Conservation (phyloP, 768 basidiomycete genomes). For the Pleurotus tuber-regium region DNA sequence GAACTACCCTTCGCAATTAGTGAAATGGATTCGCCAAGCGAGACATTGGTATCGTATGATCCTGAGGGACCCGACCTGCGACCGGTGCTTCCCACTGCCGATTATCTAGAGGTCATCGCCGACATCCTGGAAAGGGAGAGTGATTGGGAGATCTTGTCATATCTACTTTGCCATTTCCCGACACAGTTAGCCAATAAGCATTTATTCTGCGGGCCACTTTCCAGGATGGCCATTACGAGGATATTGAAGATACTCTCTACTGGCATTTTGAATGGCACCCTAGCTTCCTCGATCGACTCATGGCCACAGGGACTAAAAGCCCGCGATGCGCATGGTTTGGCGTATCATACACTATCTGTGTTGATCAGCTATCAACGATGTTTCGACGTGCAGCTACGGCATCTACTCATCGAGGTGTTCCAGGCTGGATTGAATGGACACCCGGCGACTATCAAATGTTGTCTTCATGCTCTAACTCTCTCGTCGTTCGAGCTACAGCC, state of each 20-base stretch:
- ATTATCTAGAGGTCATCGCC: constrained; percentile 64
- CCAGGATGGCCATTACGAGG: constrained; percentile 56
- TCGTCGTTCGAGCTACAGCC: constrained; percentile 83
- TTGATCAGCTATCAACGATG: constrained; percentile 83
- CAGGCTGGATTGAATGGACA: constrained; percentile 67
- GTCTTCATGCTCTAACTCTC: constrained; percentile 85
- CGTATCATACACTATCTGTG: constrained; percentile 84
- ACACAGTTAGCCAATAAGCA: constrained; percentile 94
- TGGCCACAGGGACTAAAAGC: constrained; percentile 64
- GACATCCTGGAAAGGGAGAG: constrained; percentile 69
- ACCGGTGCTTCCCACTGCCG: constrained; percentile 67
- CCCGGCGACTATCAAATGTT: constrained; percentile 79
- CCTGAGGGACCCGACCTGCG: constrained; percentile 39
- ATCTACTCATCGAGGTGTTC: constrained; percentile 72
- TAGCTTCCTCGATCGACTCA: constrained; percentile 53
- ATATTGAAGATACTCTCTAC: constrained; percentile 69
- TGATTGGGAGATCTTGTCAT: constrained; percentile 93
- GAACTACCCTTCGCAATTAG: constrained; percentile 50
- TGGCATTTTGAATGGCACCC: constrained; percentile 54
- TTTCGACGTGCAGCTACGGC: constrained; percentile 65
- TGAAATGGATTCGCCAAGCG: constrained; percentile 63
- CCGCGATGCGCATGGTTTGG: constrained; percentile 84
- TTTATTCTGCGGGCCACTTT: constrained; percentile 88
- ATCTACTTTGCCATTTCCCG: constrained; percentile 88
- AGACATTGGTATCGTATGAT: constrained; percentile 66